Base-by-base conservation (phyloP, 345 rosid species). In the Eucalyptus polyanthemos region DNA sequence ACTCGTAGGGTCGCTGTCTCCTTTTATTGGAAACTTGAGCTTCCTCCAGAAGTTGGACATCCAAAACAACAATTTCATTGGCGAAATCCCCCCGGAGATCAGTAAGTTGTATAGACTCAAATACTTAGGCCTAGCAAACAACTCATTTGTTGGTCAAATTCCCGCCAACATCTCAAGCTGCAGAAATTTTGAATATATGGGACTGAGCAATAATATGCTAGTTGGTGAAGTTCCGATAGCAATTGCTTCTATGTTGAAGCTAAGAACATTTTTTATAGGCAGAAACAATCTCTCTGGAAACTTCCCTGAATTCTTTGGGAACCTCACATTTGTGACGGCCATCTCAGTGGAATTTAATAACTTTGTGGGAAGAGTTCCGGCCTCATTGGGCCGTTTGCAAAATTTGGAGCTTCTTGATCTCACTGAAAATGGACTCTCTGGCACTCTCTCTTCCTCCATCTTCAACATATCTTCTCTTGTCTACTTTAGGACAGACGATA, bases 391-490 rank as follows among this genome's bases (percentile, higher is more conserved):
- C 22, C 69, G 14, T 15, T 60, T 90, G 27, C 58, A 37, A 58
- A 88, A 86, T 50, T 87, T 92, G 45, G 11, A 22, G 21, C 0
- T 3, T 47, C n/a, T 90, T 47, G 7, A 3, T n/a, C 54, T 91
- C 4, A 21, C 25, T 17, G 9, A 1, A 1, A 92, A 91, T 80
- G 7, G 50, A 29, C 24, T 92, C 7, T 29, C 25, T 8, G 93
- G 92, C 19, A 40, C 87, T 4, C 25, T 91, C 31, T 90, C 91
- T 86, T 44, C 87, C 16, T 44, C 89, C 3, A 14, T 92, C 8
- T 89, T 65, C 76, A 88, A 91, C 88, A 62, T 91, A 12, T 87
- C 92, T n/a, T 90, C 89, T 11, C 56, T 91, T 24, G 15, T n/a
- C 7, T 1, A 1, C 5, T 90, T 29, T 2, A 4, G n/a, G 1